Evolutionary conservation across 345 rosid genomes (phyloP), one percentile per base, ranked within the genome.

Genomic region (Zanthoxylum bungeanum): DNA sequence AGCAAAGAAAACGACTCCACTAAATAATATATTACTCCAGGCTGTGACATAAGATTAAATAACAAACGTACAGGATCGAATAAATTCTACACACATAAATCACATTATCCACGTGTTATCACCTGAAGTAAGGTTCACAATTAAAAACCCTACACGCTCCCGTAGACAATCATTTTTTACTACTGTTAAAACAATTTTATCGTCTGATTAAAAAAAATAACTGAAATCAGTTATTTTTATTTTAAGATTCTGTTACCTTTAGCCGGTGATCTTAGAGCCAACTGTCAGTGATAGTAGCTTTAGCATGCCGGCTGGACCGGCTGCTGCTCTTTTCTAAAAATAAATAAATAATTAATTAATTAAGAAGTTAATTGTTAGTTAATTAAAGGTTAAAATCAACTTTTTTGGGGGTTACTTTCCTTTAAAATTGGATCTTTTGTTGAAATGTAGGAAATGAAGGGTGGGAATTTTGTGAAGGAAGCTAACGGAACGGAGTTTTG

Each of bases 381-480:
- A 36, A 61, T 36, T 61, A 25, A 21, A 34, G 34, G 28, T 25
- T n/a, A 28, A 51, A 39, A 37, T 51, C 66, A 70, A 68, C 66
- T 39, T 55, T 49, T 64, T 30, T 51, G 55, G 78, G 80, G 60
- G 33, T 51, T 52, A 57, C 25, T 66, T 75, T 52, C 82, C 87
- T 74, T 51, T 34, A 82, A 86, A 63, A 28, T 42, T 67, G 85
- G 87, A 84, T 82, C 87, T 75, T 67, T 68, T 3, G 80, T 84
- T 80, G 86, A 82, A 82, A 82, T 75, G 77, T 77, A 27, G n/a
- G n/a, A n/a, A n/a, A n/a, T n/a, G n/a, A n/a, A n/a, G n/a, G n/a
- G n/a, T n/a, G n/a, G n/a, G 82, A 75, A 78, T 80, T 64, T 46
- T 47, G 75, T 24, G 76, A n/a, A n/a, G n/a, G 75, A 77, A 78